Evolutionary conservation across 2,329 filamentous ascomycete species (phyloP).

Genomic region (Ophiostoma montium): DNA sequence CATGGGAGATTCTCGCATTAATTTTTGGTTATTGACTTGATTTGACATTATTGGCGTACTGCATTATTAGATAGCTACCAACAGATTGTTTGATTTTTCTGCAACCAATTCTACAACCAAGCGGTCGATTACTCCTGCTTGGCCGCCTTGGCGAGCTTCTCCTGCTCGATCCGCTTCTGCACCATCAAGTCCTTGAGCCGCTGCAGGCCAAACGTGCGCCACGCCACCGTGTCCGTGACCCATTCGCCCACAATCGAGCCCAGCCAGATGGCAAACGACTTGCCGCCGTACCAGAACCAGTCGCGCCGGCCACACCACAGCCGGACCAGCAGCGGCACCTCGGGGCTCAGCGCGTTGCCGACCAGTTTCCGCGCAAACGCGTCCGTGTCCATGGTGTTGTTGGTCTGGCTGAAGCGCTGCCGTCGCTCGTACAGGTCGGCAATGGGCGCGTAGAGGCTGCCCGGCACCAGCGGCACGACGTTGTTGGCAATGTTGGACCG

Average conservation of each 20-base stretch:
- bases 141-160: not conserved
- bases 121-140: not conserved
- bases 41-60: too few species aligned
- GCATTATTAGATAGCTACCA: too few species aligned
- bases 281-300: slow-evolving; percentile 28
- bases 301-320: slow-evolving; percentile 26
- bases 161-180: not conserved
- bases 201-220: slow-evolving; percentile 21
- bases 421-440: slow-evolving; percentile 31
- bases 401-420: slow-evolving; percentile 34
- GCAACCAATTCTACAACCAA: not conserved
- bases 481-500: slow-evolving; percentile 32
- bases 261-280: slow-evolving; percentile 23
- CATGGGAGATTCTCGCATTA: too few species aligned
- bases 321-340: slow-evolving; percentile 21
- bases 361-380: slow-evolving; percentile 31
- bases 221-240: slow-evolving; percentile 21
- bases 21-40: too few species aligned
- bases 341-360: slow-evolving; percentile 24
- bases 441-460: slow-evolving; percentile 33
- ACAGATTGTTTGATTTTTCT: too few species aligned
- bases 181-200: slow-evolving; percentile 20
- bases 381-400: slow-evolving; percentile 29
- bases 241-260: slow-evolving; percentile 31
- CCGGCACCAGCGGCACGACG: slow-evolving; percentile 26